Percentiles rank a stretch among this genome's conserved stretches.
These are phyloP conservation scores for Urostyla sp. DNA, from an alignment of 73 alveolate genomes.

Conservation along the genomic window DNA sequence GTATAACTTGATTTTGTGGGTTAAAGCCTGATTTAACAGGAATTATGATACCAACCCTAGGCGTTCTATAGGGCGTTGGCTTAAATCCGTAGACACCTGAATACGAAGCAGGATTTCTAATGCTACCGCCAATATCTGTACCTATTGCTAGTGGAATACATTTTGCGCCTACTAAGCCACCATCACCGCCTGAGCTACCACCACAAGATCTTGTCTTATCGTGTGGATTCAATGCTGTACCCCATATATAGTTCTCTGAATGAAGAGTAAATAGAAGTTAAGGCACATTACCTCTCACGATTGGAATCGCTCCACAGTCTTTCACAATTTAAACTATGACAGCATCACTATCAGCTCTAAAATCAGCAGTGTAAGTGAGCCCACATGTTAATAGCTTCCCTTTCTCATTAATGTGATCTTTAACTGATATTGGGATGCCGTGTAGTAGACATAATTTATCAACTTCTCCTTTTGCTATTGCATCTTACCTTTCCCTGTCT, in stretches of 20 bases:
- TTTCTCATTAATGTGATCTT: slow-evolving; percentile 59
- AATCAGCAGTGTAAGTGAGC: slow-evolving; percentile 2
- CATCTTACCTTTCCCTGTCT: slow-evolving; percentile 16
- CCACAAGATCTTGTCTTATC: slow-evolving; percentile 67
- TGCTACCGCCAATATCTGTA: slow-evolving; percentile 79
- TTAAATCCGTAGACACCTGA: slow-evolving; percentile 74
- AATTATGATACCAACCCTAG: neutral
- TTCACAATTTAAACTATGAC: slow-evolving; percentile 49
- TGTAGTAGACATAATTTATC: slow-evolving; percentile 7
- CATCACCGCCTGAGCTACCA: slow-evolving; percentile 90
- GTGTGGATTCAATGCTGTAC: slow-evolving; percentile 68
- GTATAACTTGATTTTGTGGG: neutral
- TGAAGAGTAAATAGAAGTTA: slow-evolving; percentile 46
- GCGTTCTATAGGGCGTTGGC: slow-evolving; percentile 65
- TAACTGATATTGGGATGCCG: slow-evolving; percentile 73
- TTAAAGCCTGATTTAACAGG: neutral
- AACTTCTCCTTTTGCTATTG: neutral
- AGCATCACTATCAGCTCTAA: slow-evolving; percentile 59
- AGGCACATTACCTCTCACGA: slow-evolving; percentile 72
- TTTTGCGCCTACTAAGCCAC: slow-evolving; percentile 67
- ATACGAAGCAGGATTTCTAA: slow-evolving; percentile 70
- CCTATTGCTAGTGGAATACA: slow-evolving; percentile 77
- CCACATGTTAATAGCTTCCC: slow-evolving; percentile 60
- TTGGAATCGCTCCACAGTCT: slow-evolving; percentile 75
- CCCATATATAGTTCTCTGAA: slow-evolving; percentile 67